Base-by-base conservation (phyloP, 2,329 filamentous ascomycete species). In the Rhinocladiella similis region DNA sequence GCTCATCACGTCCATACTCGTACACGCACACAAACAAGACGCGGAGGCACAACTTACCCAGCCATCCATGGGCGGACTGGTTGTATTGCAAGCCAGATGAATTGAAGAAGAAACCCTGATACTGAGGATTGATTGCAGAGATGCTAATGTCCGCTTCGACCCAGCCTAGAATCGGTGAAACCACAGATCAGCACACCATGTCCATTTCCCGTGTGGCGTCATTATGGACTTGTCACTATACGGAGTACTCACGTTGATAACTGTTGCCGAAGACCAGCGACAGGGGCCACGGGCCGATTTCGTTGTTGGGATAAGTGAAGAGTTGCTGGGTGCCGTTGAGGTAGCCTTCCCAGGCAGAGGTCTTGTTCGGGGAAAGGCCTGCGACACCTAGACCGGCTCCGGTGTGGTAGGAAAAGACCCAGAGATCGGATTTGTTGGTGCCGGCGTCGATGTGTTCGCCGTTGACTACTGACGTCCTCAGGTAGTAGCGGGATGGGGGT, bases 371-470 rank as follows among this genome's bases (percentile, higher is more conserved):
- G 12, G 54, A 56, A 10, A 64, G 52, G 14, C 53, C 63, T 7
- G 61, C 64, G 49, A 58, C 57, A 20, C 63, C 63, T 5, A 64
- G 56, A 16, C 63, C 64, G 16, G 64, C 63, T 39, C 64, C 64
- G n/a, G 64, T 66, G 50, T 65, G 64, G 42, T 63, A 60, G 14
- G 60, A 63, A 52, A 59, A 61, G n/a, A 66, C 33, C 42, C 53
- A 66, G 25, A 66, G 47, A 16, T 53, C 48, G 42, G 59, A 50
- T 56, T 66, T 66, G 56, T 65, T 59, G 33, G 59, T 56, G n/a
- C 64, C 64, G 39, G 29, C 52, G 50, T 63, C 59, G 18, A 56
- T 42, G 47, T 61, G 58, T 19, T 38, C 47, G 27, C 55, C 57
- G 47, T 58, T 54, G 52, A 57, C 48, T 6, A 64, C 56, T 41